A percentile compares a stretch with the other conserved stretches of the same genome.
Conservation (phyloP, 179 eudicot species). For the Silene coronaria region DNA sequence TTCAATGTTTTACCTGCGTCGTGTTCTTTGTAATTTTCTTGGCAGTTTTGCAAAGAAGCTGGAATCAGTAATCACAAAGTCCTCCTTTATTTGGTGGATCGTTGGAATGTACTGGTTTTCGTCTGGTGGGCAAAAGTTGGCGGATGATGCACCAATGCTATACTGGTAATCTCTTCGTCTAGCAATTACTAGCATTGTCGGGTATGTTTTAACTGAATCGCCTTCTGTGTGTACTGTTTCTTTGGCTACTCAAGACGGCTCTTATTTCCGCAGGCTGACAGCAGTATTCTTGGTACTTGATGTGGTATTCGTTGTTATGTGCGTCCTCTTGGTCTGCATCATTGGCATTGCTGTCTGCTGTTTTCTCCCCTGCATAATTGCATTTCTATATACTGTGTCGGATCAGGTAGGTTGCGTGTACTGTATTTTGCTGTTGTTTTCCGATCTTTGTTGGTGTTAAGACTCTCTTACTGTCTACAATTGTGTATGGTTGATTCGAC, state of each 20-base stretch:
- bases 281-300: slow-evolving; percentile 1
- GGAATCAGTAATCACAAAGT: slow-evolving; percentile 82
- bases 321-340: slow-evolving; percentile 68
- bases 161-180: slow-evolving; percentile 45
- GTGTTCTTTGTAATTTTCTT: background rate
- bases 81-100: slow-evolving; percentile 91
- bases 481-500: slow-evolving; percentile 1
- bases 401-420: background rate
- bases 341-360: slow-evolving; percentile 90
- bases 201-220: background rate
- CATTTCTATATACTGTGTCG: slow-evolving; percentile 33
- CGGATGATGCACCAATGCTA: slow-evolving; percentile 58
- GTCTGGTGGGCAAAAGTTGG: slow-evolving; percentile 52
- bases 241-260: slow-evolving; percentile 12
- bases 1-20: too few relatives aligned
- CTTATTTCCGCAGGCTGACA: slow-evolving; percentile 24
- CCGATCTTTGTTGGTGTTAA: background rate
- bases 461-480: slow-evolving; percentile 4
- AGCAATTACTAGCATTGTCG: too few relatives aligned
- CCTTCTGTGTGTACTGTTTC: background rate
- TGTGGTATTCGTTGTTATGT: slow-evolving; percentile 4
- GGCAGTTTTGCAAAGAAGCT: slow-evolving; percentile 28
- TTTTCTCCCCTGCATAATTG: slow-evolving; percentile 88
- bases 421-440: background rate
- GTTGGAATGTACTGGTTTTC: slow-evolving; percentile 88